Conservation (phyloP, 2,329 filamentous ascomycete species). For the Massarina eburnea region DNA sequence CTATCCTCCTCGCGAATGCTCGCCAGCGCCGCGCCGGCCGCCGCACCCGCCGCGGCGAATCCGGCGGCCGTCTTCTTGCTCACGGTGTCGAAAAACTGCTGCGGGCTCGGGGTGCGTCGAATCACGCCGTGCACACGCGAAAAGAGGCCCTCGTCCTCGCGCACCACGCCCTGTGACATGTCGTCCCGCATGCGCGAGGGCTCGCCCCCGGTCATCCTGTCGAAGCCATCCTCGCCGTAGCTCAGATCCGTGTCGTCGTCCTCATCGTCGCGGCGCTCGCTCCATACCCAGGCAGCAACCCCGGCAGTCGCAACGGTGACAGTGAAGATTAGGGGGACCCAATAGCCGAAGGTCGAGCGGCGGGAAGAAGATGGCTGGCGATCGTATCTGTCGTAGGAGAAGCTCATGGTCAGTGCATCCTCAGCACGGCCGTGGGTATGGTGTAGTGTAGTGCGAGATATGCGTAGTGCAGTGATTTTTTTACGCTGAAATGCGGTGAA, state of each 20-base stretch:
- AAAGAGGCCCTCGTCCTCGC: slow-evolving; percentile 61
- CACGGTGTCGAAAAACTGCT: slow-evolving; percentile 83
- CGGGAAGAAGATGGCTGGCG: slow-evolving; percentile 57
- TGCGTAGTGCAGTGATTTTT: too few species aligned
- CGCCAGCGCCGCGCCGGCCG: slow-evolving; percentile 77
- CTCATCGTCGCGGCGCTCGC: slow-evolving; percentile 75
- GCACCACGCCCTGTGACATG: slow-evolving; percentile 29
- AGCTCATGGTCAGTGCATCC: slow-evolving; percentile 33
- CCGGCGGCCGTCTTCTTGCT: slow-evolving; percentile 80
- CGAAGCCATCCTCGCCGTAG: slow-evolving; percentile 46
- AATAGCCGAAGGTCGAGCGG: slow-evolving; percentile 71
- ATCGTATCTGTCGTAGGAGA: slow-evolving; percentile 59
- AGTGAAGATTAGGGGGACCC: slow-evolving; percentile 85
- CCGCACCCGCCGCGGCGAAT: slow-evolving; percentile 79
- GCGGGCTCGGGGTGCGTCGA: slow-evolving; percentile 79
- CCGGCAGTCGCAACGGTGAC: slow-evolving; percentile 85
- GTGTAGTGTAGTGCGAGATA: background rate
- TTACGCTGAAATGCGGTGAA: too few species aligned
- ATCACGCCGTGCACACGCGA: slow-evolving; percentile 79
- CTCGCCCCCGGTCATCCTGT: slow-evolving; percentile 20
- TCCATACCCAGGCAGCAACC: slow-evolving; percentile 90
- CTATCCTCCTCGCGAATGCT: slow-evolving; percentile 84
- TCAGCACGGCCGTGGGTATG: background rate
- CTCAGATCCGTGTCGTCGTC: slow-evolving; percentile 57
- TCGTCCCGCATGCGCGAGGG: slow-evolving; percentile 12